A percentile compares a stretch with the other conserved stretches of the same genome.
Evolutionary conservation across 805 yeast genomes (phyloP).

Genomic region (Kluyveromyces dobzhanskii): DNA sequence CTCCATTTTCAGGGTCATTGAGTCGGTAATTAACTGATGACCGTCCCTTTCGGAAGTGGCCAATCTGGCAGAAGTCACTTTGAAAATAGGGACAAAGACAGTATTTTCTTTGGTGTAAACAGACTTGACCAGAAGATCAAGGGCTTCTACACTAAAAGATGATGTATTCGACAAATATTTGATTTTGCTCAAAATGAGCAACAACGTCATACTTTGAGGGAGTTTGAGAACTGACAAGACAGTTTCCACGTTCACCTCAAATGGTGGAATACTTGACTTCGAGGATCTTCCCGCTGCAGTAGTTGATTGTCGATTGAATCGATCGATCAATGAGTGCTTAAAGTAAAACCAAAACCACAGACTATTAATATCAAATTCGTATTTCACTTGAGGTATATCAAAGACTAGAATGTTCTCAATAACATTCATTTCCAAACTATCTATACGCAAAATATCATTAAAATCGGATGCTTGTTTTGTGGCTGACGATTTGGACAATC

Average conservation of each 20-base stretch:
- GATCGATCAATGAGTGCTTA: conserved; percentile 1
- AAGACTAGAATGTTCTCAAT: not conserved
- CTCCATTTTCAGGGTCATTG: conserved; percentile 24
- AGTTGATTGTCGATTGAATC: not conserved
- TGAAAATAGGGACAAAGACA: not conserved
- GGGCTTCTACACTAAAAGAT: not conserved
- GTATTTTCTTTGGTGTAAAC: not conserved
- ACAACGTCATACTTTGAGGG: not conserved
- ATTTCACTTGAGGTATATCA: conserved; percentile 16
- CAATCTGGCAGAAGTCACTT: too few species aligned
- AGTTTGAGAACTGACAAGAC: not conserved
- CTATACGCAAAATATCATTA: conserved; percentile 13
- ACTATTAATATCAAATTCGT: conserved; percentile 23
- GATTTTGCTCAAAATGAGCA: not conserved
- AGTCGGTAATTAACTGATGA: conserved; percentile 1
- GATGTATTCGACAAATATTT: not conserved
- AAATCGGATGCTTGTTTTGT: not conserved
- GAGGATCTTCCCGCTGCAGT: not conserved
- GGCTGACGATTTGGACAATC: not conserved
- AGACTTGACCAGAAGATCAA: not conserved
- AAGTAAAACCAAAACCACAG: conserved; percentile 16
- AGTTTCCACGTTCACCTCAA: not conserved
- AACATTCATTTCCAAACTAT: conserved; percentile 9
- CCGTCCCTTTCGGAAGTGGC: too few species aligned
- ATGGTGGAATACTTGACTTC: not conserved